These are phyloP conservation scores for Cucurbita argyrosperma DNA, from an alignment of 306 rosid species.

Conservation along the genomic window DNA sequence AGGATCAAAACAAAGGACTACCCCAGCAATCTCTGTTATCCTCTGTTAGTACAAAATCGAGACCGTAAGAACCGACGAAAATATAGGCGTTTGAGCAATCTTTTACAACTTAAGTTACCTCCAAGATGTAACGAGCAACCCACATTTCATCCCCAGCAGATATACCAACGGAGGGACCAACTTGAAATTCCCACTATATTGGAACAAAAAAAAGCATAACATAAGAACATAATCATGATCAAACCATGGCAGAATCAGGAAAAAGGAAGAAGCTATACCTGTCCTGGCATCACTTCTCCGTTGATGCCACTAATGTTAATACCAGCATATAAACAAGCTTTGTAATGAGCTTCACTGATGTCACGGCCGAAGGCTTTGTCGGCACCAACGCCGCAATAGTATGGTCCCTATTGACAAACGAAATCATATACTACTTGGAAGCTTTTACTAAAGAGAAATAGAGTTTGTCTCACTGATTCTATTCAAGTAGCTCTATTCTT, in stretches of 20 bases:
- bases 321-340: slow-evolving; percentile 81
- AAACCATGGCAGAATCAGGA: background rate
- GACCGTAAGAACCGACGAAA: background rate
- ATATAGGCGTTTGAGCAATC: background rate
- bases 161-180: slow-evolving; percentile 78
- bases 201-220: background rate
- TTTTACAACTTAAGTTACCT: slow-evolving; percentile 24
- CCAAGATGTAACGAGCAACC: slow-evolving; percentile 82
- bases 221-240: background rate
- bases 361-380: slow-evolving; percentile 90
- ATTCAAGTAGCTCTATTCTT: no score
- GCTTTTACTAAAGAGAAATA: background rate
- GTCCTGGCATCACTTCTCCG: slow-evolving; percentile 96
- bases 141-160: slow-evolving; percentile 78
- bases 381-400: slow-evolving; percentile 69
- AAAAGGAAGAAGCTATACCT: slow-evolving; percentile 20
- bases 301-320: slow-evolving; percentile 77
- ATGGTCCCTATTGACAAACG: slow-evolving; percentile 50
- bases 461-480: background rate
- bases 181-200: slow-evolving; percentile 91
- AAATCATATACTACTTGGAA: background rate
- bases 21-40: slow-evolving; percentile 82
- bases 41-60: slow-evolving; percentile 34
- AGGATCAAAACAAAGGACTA: slow-evolving; percentile 71
- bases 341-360: slow-evolving; percentile 70